Evolutionary conservation across 2,329 filamentous ascomycete species (phyloP), one percentile per base, ranked within the genome.

Genomic region (Aureobasidium melanogenum): DNA sequence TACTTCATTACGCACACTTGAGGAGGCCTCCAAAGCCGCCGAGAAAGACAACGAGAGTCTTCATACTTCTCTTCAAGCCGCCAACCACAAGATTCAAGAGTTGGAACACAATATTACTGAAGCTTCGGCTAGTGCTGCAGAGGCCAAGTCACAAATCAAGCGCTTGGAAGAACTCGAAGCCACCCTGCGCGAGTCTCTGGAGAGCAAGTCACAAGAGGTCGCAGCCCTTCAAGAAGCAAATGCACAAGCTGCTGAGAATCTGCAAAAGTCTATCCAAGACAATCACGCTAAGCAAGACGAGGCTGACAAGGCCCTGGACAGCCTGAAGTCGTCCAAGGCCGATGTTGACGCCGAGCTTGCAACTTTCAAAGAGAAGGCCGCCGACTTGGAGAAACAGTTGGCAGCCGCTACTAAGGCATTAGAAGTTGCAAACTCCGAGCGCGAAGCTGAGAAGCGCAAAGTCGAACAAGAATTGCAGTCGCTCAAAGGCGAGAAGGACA

Each of bases 361-460:
- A 22, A 46, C 59, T 19, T 52, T 57, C 47, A 60, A 63, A 48
- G 22, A 44, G 3, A 59, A 44, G 30, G 57, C 64, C 9, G 32
- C 54, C 5, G 39, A 61, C 5, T 51, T 69, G 17, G 58, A 66
- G 30, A 39, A 62, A 51, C 61, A 65, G 36, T 62, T 67, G 5
- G 50, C 61, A 26, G 60, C 63, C n/a, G 66, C 67, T 24, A 61
- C 43, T 14, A 28, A 52, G 19, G 41, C 39, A 8, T 19, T 50
- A 9, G 48, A 62, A 4, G 43, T 28, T 26, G 46, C 54, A 22
- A 28, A 47, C 19, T 22, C 50, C 30, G 60, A 64, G 38, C 60
- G 39, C 41, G 58, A 64, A 34, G 51, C 52, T 2, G 55, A 48
- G 17, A 43, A 26, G 12, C 34, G 34, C n/a, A 30, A 58, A 19